phyloP scores from a whole-genome alignment of 2,329 filamentous ascomycete genomes.

The Xylaria hypoxylon region DNA sequence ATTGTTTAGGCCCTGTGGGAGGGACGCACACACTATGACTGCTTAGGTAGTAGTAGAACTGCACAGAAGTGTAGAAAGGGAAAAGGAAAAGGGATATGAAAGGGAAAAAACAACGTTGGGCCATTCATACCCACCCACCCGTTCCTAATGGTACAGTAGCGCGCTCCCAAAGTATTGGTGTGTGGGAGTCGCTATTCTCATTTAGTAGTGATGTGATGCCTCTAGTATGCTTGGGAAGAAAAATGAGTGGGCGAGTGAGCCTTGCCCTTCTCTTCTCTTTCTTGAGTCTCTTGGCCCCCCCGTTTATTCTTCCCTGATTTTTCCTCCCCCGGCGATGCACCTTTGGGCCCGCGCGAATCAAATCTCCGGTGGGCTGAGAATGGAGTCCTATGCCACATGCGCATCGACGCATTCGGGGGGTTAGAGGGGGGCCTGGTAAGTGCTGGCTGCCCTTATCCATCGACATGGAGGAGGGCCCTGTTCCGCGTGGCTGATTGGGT shows the following conservation, averaged over 20 bases:
- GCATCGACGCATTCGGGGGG: conserved; percentile 45
- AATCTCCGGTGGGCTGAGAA: conserved; percentile 34
- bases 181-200: conserved; percentile 41
- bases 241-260: conserved; percentile 15
- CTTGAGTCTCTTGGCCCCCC: conserved; percentile 14
- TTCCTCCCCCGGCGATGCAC: conserved; percentile 28
- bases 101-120: conserved; percentile 3
- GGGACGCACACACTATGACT: conserved; percentile 3
- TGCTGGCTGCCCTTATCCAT: conserved; percentile 34
- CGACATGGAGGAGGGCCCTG: conserved; percentile 23
- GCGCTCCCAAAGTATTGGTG: conserved; percentile 48
- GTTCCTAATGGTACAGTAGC: conserved; percentile 42
- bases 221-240: conserved; percentile 5
- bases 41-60: conserved; percentile 12
- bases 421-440: conserved; percentile 22
- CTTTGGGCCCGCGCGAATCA: conserved; percentile 43
- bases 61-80: conserved; percentile 26
- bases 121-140: conserved; percentile 21
- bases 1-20: conserved; percentile 17
- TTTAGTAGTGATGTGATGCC: conserved; percentile 27
- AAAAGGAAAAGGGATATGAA: conserved; percentile 12
- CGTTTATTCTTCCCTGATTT: conserved; percentile 37
- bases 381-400: conserved; percentile 42
- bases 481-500: conserved; percentile 43
- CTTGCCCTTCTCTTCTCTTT: conserved; percentile 17